Evolutionary conservation across 148 eudicot species (phyloP).

Genomic region (Silene latifolia): DNA sequence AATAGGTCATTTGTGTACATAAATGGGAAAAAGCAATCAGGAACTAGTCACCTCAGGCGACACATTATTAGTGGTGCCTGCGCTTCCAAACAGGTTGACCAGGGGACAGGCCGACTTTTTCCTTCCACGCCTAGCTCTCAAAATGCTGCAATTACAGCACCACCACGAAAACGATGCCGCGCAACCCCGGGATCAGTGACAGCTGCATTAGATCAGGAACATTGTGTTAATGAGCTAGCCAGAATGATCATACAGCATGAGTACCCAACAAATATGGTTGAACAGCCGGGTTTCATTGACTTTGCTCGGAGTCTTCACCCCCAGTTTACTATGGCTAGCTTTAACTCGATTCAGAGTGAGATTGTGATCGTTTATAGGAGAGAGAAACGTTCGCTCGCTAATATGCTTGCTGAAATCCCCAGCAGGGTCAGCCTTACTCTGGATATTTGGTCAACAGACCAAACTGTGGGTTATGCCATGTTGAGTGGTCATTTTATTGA

Average conservation of each 20-base stretch:
- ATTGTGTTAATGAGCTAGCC: slow-evolving; percentile 50
- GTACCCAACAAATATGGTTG: slow-evolving; percentile 66
- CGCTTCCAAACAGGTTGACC: slow-evolving; percentile 36
- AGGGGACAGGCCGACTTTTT: slow-evolving; percentile 31
- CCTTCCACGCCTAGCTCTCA: slow-evolving; percentile 25
- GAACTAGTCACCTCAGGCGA: slow-evolving; percentile 86
- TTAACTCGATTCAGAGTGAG: slow-evolving; percentile 25
- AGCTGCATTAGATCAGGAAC: slow-evolving; percentile 45
- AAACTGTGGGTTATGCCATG: slow-evolving; percentile 49
- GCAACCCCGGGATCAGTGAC: slow-evolving; percentile 38
- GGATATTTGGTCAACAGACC: slow-evolving; percentile 68
- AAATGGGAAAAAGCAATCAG: slow-evolving; percentile 60
- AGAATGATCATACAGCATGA: slow-evolving; percentile 73
- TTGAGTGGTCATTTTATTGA: slow-evolving; percentile 62
- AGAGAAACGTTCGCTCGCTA: slow-evolving; percentile 45
- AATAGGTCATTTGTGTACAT: slow-evolving; percentile 78
- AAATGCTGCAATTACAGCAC: slow-evolving; percentile 30
- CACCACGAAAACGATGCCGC: slow-evolving; percentile 60
- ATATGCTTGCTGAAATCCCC: slow-evolving; percentile 44
- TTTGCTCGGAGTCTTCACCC: slow-evolving; percentile 30
- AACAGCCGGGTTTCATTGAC: slow-evolving; percentile 32
- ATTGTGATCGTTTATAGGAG: slow-evolving; percentile 38
- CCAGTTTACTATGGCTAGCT: slow-evolving; percentile 23
- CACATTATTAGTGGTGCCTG: slow-evolving; percentile 71
- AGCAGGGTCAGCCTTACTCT: slow-evolving; percentile 65